These are phyloP conservation scores for Sequoiadendron giganteum DNA, from an alignment of 75 land plant genomes.

Conservation along the genomic window DNA sequence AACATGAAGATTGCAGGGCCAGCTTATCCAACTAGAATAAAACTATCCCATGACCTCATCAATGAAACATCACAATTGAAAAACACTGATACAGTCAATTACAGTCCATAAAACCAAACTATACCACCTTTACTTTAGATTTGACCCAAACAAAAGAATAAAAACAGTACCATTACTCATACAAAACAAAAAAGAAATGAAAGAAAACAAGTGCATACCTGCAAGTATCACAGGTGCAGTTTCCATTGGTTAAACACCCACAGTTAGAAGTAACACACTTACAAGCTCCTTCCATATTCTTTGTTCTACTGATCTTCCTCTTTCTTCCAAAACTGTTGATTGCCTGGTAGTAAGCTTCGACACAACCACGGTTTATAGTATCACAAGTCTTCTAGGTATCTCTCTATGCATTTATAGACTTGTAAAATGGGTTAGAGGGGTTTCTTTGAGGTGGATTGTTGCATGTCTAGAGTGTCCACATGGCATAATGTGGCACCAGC, in stretches of 20 bases:
- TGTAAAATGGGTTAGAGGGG: background rate
- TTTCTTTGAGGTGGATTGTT: background rate
- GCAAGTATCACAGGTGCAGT: background rate
- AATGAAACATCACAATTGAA: too few species aligned
- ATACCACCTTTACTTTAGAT: background rate
- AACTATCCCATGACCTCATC: too few species aligned
- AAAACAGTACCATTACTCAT: background rate
- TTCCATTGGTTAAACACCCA: background rate
- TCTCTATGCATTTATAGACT: background rate
- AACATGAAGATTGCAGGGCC: too few species aligned
- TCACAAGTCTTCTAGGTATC: too few species aligned
- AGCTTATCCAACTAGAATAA: too few species aligned
- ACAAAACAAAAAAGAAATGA: too few species aligned
- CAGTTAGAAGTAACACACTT: background rate
- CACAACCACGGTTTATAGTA: too few species aligned
- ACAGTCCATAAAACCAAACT: too few species aligned
- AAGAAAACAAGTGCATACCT: background rate
- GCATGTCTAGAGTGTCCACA: background rate
- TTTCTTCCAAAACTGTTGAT: background rate
- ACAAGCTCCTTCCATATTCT: background rate
- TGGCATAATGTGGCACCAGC: background rate
- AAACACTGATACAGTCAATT: too few species aligned
- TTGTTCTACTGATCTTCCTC: too few species aligned
- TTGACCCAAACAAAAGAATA: background rate
- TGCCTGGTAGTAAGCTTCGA: too few species aligned